Evolutionary conservation across 1,284 basidiomycete genomes (phyloP), one percentile per base, ranked within the genome.

Genomic region (Ceratobasidium sp.): DNA sequence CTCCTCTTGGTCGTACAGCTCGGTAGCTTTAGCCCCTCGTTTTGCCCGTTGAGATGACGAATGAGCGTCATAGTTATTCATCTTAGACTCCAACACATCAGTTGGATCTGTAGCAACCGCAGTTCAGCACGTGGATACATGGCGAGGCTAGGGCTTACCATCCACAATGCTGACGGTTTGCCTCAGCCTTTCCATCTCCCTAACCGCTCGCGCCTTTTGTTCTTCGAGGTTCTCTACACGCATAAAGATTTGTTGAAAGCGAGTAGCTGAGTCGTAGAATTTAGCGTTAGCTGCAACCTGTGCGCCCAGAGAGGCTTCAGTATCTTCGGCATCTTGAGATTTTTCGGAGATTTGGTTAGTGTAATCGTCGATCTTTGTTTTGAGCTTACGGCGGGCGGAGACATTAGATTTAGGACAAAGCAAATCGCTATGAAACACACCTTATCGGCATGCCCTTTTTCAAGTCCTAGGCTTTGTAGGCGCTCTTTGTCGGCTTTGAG

Each of bases 401-500:
- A 10, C 53, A 18, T 78, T 51, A 39, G 40, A 64, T 28, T 26
- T 55, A n/a, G 18, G 39, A 23, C n/a, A 49, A 46, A 26, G 7
- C 13, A 49, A 53, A n/a, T 2, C 23, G 15, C 18, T 20, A n/a
- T 15, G 67, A 18, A 13, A 78, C 81, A 33, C 23, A 88, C 87
- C 82, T 86, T 94, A 83, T 97, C 95, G 0, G 97, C 91, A 78
- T 97, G 94, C 10, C 91, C 89, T 83, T 97, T 98, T 86, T 99
- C 96, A 39, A 90, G 89, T 56, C 92, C 90, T 51, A 98, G 89
- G 42, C 92, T 91, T 56, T 94, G 90, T 2, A 99, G 90, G 15
- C 95, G 91, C 83, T 96, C 97, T 82, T 95, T 94, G 85, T 99
- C 97, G 1, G 96, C 93, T 85, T 99, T 99, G 78, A 98, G 90